Evolutionary conservation across 1,284 basidiomycete genomes (phyloP).

Genomic region (Golubevia sp.): DNA sequence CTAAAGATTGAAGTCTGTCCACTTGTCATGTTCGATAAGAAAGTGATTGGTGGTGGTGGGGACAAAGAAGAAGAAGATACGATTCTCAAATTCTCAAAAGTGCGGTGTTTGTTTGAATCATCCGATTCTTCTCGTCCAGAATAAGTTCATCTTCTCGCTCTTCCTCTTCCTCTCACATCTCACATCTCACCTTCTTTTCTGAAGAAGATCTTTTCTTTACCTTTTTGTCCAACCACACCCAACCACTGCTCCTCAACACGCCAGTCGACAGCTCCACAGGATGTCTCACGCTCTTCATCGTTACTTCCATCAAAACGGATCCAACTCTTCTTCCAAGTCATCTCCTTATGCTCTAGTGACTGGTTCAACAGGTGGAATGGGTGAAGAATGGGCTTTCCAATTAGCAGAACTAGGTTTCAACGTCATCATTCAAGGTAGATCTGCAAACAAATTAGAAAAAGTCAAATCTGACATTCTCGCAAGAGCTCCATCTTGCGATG

Average conservation of each 20-base stretch:
- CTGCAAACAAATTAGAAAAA: constrained; percentile 7
- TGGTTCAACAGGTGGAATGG: constrained; percentile 16
- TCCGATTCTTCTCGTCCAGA: not conserved
- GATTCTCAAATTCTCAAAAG: not conserved
- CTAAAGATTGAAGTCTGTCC: constrained; percentile 1
- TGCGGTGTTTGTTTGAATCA: not conserved
- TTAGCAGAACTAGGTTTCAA: constrained; percentile 15
- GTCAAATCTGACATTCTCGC: constrained; percentile 5
- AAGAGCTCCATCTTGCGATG: not conserved
- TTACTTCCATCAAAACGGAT: too few relatives aligned
- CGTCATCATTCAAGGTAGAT: constrained; percentile 15
- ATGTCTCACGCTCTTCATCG: too few relatives aligned
- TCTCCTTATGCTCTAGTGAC: constrained; percentile 13
- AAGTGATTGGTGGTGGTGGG: not conserved
- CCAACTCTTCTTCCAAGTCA: too few relatives aligned
- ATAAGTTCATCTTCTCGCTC: constrained; percentile 5
- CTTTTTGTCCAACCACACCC: too few relatives aligned
- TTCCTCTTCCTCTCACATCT: constrained; percentile 6
- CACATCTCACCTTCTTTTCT: constrained; percentile 6
- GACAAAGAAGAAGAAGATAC: not conserved
- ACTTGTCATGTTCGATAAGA: not conserved
- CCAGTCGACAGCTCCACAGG: too few relatives aligned
- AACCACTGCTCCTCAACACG: too few relatives aligned
- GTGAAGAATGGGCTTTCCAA: constrained; percentile 17
- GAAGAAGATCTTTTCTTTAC: too few relatives aligned